Conservation (phyloP, 176 grass and related monocot species). For the Lolium perenne region DNA sequence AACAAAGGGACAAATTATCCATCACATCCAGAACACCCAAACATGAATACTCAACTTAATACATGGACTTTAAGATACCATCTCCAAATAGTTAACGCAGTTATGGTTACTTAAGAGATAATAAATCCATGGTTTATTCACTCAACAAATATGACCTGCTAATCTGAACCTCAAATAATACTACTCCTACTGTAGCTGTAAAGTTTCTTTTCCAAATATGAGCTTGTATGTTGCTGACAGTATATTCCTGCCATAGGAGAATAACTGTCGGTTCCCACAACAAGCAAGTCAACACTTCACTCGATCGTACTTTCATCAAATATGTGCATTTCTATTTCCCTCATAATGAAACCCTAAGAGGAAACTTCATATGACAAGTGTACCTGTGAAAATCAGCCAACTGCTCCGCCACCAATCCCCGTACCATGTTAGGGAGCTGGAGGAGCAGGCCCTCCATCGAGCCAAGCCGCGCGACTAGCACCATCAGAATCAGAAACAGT, state of each 20-base stretch:
- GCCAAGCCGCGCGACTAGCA: background rate
- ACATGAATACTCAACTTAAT: too few relatives aligned
- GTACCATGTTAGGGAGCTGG: background rate
- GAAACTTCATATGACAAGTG: background rate
- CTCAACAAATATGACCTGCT: background rate
- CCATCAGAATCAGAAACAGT: background rate
- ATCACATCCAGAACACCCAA: too few relatives aligned
- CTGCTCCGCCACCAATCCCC: background rate
- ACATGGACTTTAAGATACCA: too few relatives aligned
- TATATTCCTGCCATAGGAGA: background rate
- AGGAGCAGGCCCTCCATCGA: background rate
- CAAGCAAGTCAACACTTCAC: background rate
- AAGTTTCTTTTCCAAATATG: background rate
- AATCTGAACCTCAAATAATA: conserved; percentile 5
- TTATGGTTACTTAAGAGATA: too few relatives aligned
- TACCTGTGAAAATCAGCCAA: background rate
- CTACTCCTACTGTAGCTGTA: background rate
- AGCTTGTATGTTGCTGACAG: background rate
- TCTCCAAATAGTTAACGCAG: too few relatives aligned
- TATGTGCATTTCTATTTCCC: background rate
- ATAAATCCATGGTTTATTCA: background rate
- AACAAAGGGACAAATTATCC: background rate
- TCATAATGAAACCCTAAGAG: background rate
- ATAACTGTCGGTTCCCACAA: background rate
- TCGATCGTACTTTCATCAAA: background rate